A percentile compares a stretch with the other conserved stretches of the same genome.
phyloP scores from a whole-genome alignment of 2,329 filamentous ascomycete species.

The Sporothrix euskadiensis region DNA sequence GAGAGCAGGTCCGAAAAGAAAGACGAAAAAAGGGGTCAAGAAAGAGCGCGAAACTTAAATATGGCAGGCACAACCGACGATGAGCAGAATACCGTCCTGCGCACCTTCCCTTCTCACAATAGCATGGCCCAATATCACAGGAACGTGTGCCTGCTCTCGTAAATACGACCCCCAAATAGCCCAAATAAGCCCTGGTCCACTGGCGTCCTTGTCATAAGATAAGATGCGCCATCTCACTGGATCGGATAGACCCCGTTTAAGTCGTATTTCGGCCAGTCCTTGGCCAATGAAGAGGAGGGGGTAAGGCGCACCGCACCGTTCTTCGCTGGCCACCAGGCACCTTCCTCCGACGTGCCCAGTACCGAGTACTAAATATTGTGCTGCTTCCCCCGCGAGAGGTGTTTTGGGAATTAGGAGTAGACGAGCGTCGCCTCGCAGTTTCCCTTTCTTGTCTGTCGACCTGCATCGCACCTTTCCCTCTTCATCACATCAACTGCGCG shows the following conservation, averaged over 20 bases:
- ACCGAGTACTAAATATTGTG: not conserved
- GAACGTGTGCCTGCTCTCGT: not conserved
- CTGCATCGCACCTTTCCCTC: not conserved
- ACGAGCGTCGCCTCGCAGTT: too few relatives aligned
- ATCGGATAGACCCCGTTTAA: not conserved
- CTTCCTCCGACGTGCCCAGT: not conserved
- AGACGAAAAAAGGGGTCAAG: not conserved
- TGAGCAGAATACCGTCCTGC: not conserved
- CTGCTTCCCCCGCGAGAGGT: not conserved
- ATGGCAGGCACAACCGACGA: not conserved
- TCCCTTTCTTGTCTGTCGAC: not conserved
- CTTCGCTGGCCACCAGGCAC: not conserved
- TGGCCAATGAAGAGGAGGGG: not conserved
- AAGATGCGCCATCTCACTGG: conserved; percentile 19
- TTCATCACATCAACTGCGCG: not conserved
- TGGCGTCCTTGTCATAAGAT: conserved; percentile 15
- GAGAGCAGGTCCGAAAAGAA: not conserved
- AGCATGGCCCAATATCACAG: not conserved
- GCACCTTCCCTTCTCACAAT: conserved; percentile 10
- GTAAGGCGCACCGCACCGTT: not conserved
- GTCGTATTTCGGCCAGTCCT: conserved; percentile 11
- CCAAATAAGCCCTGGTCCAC: not conserved
- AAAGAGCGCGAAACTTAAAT: not conserved
- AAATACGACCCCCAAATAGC: not conserved
- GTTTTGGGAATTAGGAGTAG: too few relatives aligned